Evolutionary conservation across 2,329 filamentous ascomycete species (phyloP).

Genomic region (Sporothrix pseudoabietina): DNA sequence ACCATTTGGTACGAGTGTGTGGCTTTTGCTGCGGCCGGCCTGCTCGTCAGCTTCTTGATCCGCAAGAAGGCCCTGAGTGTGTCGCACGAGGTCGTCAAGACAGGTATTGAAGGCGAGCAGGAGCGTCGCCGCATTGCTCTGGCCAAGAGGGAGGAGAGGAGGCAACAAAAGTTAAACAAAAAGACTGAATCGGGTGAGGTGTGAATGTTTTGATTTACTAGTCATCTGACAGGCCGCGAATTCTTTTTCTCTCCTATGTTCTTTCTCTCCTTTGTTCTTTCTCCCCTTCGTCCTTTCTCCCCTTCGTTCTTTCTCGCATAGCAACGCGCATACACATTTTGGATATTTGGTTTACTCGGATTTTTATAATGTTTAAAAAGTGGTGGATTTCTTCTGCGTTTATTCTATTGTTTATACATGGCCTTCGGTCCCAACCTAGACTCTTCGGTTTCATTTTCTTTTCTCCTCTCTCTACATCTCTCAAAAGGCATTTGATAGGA

Average conservation of each 20-base stretch:
- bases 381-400: not conserved
- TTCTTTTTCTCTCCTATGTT: too few species aligned
- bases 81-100: constrained; percentile 60
- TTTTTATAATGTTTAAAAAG: not conserved
- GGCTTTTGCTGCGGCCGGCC: constrained; percentile 50
- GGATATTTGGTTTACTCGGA: not conserved
- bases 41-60: constrained; percentile 53
- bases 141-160: constrained; percentile 20
- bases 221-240: too few species aligned
- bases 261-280: too few species aligned
- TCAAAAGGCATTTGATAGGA: not conserved
- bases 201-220: not conserved
- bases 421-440: not conserved
- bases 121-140: constrained; percentile 34
- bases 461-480: not conserved
- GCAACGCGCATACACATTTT: not conserved
- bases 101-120: constrained; percentile 48
- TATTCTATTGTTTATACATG: not conserved
- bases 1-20: constrained; percentile 62
- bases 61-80: constrained; percentile 53
- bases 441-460: not conserved
- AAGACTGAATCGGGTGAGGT: not conserved
- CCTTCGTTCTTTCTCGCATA: not conserved
- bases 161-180: constrained; percentile 3
- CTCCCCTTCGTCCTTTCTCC: too few species aligned